These are phyloP conservation scores for Epicoccum sorghinum DNA, from an alignment of 2,329 filamentous ascomycete genomes.

Conservation along the genomic window DNA sequence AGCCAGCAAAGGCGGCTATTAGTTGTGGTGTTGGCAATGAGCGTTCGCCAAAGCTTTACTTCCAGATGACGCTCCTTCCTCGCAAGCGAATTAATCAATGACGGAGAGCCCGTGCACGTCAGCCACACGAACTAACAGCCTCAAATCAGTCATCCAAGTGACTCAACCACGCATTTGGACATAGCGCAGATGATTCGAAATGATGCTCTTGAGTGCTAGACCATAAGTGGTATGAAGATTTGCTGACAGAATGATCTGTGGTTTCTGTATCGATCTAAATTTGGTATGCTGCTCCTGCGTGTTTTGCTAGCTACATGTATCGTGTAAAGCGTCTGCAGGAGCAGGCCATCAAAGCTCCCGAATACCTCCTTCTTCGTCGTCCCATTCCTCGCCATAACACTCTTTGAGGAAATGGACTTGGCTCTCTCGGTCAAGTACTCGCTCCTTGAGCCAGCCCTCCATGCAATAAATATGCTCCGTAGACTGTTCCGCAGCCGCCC, in stretches of 20 bases:
- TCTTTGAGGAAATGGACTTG: slow-evolving; percentile 52
- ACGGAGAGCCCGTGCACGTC: slow-evolving; percentile 18
- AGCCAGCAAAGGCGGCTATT: slow-evolving; percentile 28
- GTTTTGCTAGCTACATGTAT: not conserved
- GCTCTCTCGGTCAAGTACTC: slow-evolving; percentile 50
- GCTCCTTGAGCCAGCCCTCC: slow-evolving; percentile 52
- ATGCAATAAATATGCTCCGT: slow-evolving; percentile 55
- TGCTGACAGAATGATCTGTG: not conserved
- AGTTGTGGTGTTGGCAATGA: slow-evolving; percentile 17
- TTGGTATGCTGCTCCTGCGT: too few relatives aligned
- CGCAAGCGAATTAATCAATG: slow-evolving; percentile 36
- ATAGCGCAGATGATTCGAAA: slow-evolving; percentile 35
- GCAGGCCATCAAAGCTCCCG: slow-evolving; percentile 41
- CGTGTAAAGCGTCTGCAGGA: not conserved
- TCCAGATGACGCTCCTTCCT: slow-evolving; percentile 28
- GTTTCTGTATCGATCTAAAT: not conserved
- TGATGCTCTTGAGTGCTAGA: slow-evolving; percentile 15
- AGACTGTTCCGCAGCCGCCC: slow-evolving; percentile 42
- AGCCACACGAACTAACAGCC: slow-evolving; percentile 16
- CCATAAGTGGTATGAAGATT: not conserved
- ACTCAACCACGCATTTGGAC: slow-evolving; percentile 25
- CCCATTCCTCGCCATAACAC: slow-evolving; percentile 61
- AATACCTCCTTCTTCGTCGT: slow-evolving; percentile 59
- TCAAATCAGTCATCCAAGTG: slow-evolving; percentile 27
- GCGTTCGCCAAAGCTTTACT: slow-evolving; percentile 23